Conservation (phyloP, 2,329 filamentous ascomycete genomes). For the Fusarium sp. region DNA sequence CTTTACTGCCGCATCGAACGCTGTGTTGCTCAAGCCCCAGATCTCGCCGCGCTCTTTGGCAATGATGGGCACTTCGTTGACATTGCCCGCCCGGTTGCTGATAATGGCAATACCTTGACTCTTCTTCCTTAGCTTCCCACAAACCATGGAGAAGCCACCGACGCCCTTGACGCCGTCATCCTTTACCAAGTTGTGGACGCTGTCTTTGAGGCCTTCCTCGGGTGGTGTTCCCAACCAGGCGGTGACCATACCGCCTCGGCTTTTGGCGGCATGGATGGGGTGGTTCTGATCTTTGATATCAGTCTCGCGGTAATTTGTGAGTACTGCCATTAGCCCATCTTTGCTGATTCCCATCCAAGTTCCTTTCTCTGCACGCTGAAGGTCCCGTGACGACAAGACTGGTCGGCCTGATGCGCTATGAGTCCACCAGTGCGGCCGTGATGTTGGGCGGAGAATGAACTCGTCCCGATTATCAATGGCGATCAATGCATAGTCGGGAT, state of each 20-base stretch:
- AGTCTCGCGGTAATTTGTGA: slow-evolving; percentile 76
- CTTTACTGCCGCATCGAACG: slow-evolving; percentile 59
- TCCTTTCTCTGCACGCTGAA: slow-evolving; percentile 71
- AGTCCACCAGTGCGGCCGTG: slow-evolving; percentile 74
- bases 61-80: slow-evolving; percentile 70
- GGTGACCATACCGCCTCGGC: slow-evolving; percentile 74
- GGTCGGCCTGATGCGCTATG: slow-evolving; percentile 57
- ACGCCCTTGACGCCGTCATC: slow-evolving; percentile 69
- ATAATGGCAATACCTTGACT: slow-evolving; percentile 70
- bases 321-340: slow-evolving; percentile 70
- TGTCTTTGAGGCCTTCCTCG: slow-evolving; percentile 62
- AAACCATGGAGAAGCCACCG: slow-evolving; percentile 76
- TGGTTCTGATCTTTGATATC: slow-evolving; percentile 63
- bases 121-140: slow-evolving; percentile 67
- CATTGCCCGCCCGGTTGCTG: slow-evolving; percentile 69
- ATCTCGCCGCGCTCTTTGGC: slow-evolving; percentile 64
- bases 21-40: slow-evolving; percentile 73
- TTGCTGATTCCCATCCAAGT: slow-evolving; percentile 76
- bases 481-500: slow-evolving; percentile 81
- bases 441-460: slow-evolving; percentile 74
- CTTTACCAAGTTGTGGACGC: slow-evolving; percentile 66
- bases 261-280: slow-evolving; percentile 67
- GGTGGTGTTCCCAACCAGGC: slow-evolving; percentile 68
- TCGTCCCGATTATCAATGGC: slow-evolving; percentile 84
- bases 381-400: slow-evolving; percentile 72